Conservation (phyloP, 148 eudicot genomes). For the Heliosperma pusillum region DNA sequence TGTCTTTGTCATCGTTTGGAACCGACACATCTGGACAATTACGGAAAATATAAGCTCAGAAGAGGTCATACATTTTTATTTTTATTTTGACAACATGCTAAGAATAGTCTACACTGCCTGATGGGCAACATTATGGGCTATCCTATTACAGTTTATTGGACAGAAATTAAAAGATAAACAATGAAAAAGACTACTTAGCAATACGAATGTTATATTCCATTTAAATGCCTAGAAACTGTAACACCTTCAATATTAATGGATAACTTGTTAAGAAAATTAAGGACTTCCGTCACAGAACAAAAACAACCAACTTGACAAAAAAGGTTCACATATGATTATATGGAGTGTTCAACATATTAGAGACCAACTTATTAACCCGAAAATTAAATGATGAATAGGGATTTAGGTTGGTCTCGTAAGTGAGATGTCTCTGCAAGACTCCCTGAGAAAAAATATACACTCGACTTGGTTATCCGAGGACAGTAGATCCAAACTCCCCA, state of each 20-base stretch:
- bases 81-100: no score
- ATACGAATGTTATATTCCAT: neutral
- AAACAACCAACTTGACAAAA: neutral
- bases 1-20: neutral
- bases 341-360: neutral
- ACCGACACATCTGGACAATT: neutral
- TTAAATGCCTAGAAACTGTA: neutral
- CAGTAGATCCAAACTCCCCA: neutral
- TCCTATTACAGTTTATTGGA: no score
- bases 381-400: no score
- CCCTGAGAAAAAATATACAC: no score
- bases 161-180: no score
- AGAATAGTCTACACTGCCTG: no score
- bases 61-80: no score
- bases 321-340: neutral
- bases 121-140: no score
- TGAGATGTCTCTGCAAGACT: no score
- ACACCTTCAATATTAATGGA: neutral
- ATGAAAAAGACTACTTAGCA: no score
- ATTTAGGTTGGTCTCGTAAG: no score
- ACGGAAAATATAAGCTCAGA: neutral
- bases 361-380: no score
- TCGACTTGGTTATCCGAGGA: neutral
- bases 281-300: neutral
- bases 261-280: neutral